Conservation (phyloP, 768 basidiomycete species). For the Kwoniella mangroviensis region DNA sequence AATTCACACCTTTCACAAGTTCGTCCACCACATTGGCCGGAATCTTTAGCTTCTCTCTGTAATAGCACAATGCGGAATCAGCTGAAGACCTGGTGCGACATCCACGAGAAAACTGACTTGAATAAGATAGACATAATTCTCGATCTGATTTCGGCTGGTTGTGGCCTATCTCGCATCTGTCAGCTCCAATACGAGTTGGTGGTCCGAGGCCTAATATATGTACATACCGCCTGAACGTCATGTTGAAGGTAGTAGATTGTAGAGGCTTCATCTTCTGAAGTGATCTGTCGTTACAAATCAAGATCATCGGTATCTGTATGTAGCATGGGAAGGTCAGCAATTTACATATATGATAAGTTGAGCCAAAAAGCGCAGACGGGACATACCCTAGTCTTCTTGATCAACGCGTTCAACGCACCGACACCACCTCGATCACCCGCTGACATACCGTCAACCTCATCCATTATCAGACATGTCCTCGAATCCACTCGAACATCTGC, state of each 20-base stretch:
- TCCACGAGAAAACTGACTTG: slow-evolving; percentile 66
- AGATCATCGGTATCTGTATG: slow-evolving; percentile 87
- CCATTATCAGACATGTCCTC: slow-evolving; percentile 91
- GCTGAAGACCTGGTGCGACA: neutral
- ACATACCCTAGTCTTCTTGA: slow-evolving; percentile 85
- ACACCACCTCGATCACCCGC: slow-evolving; percentile 96
- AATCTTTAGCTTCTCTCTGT: slow-evolving; percentile 90
- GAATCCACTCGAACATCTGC: slow-evolving; percentile 76
- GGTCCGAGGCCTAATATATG: neutral
- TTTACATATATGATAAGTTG: neutral
- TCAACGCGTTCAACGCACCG: slow-evolving; percentile 85
- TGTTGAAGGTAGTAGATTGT: slow-evolving; percentile 68
- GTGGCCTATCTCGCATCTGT: slow-evolving; percentile 65
- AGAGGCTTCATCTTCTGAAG: slow-evolving; percentile 93
- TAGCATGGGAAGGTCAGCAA: too few relatives aligned
- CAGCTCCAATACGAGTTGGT: slow-evolving; percentile 16
- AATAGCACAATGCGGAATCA: neutral
- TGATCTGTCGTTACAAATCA: slow-evolving; percentile 88
- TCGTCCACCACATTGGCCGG: slow-evolving; percentile 90
- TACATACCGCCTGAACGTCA: slow-evolving; percentile 77
- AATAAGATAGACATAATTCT: slow-evolving; percentile 83
- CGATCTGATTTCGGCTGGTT: slow-evolving; percentile 75
- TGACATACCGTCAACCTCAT: slow-evolving; percentile 99
- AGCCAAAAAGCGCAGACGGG: neutral
- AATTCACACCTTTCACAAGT: slow-evolving; percentile 83